Base-by-base conservation (phyloP, 441 rosid genomes). In the Adansonia gregorii region DNA sequence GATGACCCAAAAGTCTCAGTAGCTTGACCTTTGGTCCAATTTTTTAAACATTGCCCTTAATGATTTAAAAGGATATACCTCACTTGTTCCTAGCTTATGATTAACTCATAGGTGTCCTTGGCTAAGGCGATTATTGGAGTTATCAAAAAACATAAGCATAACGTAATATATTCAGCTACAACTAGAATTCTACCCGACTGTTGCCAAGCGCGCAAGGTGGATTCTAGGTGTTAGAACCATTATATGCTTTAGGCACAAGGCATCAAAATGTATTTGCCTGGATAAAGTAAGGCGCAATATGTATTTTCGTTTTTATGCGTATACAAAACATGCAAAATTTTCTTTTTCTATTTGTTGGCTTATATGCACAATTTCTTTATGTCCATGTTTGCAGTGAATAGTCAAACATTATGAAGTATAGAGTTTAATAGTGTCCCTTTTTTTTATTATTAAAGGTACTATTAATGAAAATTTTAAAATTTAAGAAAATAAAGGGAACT, bases 401-500 rank as follows among this genome's bases (percentile, higher is more conserved):
- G 14, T 58, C 12, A 8, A 58, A 58, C n/a, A 60, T 55, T 55
- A n/a, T 10, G 65, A 60, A 60, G 65, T 60, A 20, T 35, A 27
- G 65, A 60, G 65, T 31, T 22, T 27, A 10, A 10, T 20, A 24
- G 1, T 22, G 65, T 22, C 65, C 35, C 39, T 60, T 22, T 22
- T 22, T 59, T 60, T 55, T 60, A 60, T 3, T 60, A 10, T 60
- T 60, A 60, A 60, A 60, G 65, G 65, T 22, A 60, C 2, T 9
- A 10, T 55, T 55, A 55, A 55, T 55, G 22, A 55, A 55, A 17
- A 55, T n/a, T n/a, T 55, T 17, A 17, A 55, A 55, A 55, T 55
- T 55, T 8, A 55, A 55, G 17, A 55, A 60, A 60, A 22, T 27
- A 22, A 60, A 60, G 65, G 24, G 65, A 60, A 60, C 65, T 60